Evolutionary conservation across 2,329 filamentous ascomycete species (phyloP).

Genomic region (Phaeosphaeria sp.): DNA sequence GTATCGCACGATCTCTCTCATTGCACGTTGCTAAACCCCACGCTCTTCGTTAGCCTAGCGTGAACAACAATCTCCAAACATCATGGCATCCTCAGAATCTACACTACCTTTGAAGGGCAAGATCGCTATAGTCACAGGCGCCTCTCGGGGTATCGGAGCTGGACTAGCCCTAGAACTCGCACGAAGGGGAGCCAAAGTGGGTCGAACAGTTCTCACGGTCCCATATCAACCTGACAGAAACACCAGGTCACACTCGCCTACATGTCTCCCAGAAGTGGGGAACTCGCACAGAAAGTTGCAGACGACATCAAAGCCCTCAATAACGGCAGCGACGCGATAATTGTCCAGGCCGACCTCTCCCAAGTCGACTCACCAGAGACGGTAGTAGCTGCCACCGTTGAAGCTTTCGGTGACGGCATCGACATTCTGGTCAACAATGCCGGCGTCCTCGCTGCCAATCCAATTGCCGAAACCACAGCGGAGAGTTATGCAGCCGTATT

Average conservation of each 20-base stretch:
- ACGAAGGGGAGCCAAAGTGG: conserved; percentile 53
- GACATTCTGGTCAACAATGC: conserved; percentile 56
- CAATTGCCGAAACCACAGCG: conserved; percentile 45
- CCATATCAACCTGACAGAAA: conserved; percentile 7
- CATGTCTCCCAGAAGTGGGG: conserved; percentile 49
- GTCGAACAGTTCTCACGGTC: not conserved
- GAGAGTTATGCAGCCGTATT: conserved; percentile 63
- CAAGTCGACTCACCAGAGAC: conserved; percentile 41
- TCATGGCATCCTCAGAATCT: conserved; percentile 20
- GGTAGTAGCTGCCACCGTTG: conserved; percentile 46
- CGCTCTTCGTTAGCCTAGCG: not conserved
- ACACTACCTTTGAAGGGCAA: conserved; percentile 38
- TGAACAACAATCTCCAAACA: not conserved
- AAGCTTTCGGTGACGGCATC: conserved; percentile 49
- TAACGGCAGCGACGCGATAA: conserved; percentile 46
- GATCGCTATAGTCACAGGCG: conserved; percentile 59
- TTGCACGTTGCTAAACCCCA: not conserved
- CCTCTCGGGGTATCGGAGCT: conserved; percentile 59
- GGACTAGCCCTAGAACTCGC: conserved; percentile 58
- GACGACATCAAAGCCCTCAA: conserved; percentile 42
- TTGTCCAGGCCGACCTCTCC: conserved; percentile 51
- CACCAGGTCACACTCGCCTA: conserved; percentile 53
- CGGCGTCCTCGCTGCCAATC: conserved; percentile 35
- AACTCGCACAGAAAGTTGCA: conserved; percentile 42
- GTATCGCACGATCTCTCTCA: not conserved